Conservation (phyloP, 352 stramenopile species). For the Globisporangium parvum region DNA sequence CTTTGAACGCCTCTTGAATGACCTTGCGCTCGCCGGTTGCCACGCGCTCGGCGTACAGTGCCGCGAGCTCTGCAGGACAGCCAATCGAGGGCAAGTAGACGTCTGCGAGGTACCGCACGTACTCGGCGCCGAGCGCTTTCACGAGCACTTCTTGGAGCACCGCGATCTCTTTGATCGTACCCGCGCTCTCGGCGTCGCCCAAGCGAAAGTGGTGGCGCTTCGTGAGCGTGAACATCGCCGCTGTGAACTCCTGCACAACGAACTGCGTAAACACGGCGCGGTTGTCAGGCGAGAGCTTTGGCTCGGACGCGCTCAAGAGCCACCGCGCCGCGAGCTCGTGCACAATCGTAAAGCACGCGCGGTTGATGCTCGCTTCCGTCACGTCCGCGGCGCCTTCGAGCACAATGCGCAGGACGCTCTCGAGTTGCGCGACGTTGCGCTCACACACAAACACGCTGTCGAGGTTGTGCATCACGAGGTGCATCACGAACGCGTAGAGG, state of each 20-base stretch:
- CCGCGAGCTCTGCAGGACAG: constrained; percentile 48
- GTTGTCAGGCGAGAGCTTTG: constrained; percentile 22
- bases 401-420: constrained; percentile 61
- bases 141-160: constrained; percentile 62
- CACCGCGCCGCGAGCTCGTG: constrained; percentile 64
- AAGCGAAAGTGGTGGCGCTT: constrained; percentile 68
- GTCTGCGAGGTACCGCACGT: constrained; percentile 52
- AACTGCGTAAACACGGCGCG: constrained; percentile 53
- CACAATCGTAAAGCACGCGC: constrained; percentile 65
- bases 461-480: constrained; percentile 66
- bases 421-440: constrained; percentile 57
- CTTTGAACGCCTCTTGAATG: constrained; percentile 63
- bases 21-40: constrained; percentile 53
- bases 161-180: constrained; percentile 72
- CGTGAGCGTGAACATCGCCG: constrained; percentile 63
- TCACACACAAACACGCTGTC: constrained; percentile 57
- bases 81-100: constrained; percentile 55
- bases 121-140: constrained; percentile 49
- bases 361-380: constrained; percentile 68
- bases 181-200: constrained; percentile 56
- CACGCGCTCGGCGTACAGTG: constrained; percentile 56
- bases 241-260: constrained; percentile 59
- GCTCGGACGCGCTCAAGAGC: constrained; percentile 34
- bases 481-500: constrained; percentile 72
- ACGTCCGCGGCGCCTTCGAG: constrained; percentile 65